These are phyloP conservation scores for Pythium brachiatum DNA, from an alignment of 352 stramenopile species.

Conservation along the genomic window DNA sequence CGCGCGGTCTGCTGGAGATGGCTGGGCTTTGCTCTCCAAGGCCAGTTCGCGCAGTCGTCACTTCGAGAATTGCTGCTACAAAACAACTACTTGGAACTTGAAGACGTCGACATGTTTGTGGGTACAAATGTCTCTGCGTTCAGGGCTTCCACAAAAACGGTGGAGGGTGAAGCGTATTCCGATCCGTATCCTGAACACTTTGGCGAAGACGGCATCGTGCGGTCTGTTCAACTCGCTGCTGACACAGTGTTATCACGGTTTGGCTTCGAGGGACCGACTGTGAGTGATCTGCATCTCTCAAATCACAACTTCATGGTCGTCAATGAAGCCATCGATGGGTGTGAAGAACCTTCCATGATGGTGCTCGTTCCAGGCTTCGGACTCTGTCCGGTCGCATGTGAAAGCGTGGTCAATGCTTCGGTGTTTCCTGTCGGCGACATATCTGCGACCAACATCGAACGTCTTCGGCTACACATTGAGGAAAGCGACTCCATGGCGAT, in stretches of 20 bases:
- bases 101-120: slow-evolving; percentile 3
- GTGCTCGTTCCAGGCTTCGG: slow-evolving; percentile 1
- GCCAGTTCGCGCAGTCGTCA: neutral
- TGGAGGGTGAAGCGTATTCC: neutral
- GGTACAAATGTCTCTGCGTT: neutral
- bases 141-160: neutral
- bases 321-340: neutral
- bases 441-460: neutral
- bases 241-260: neutral
- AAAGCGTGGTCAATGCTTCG: neutral
- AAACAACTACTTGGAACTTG: neutral
- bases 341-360: neutral
- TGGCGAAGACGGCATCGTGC: neutral
- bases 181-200: neutral
- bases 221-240: neutral
- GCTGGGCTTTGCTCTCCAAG: slow-evolving; percentile 3
- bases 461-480: neutral
- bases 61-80: neutral
- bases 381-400: neutral
- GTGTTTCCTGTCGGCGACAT: neutral
- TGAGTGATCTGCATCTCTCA: neutral
- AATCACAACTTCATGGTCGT: neutral
- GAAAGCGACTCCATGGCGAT: neutral
- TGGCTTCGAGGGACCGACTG: neutral
- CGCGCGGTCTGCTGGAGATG: neutral